Evolutionary conservation across 2,329 filamentous ascomycete genomes (phyloP).

Genomic region (Saccharata proteae): DNA sequence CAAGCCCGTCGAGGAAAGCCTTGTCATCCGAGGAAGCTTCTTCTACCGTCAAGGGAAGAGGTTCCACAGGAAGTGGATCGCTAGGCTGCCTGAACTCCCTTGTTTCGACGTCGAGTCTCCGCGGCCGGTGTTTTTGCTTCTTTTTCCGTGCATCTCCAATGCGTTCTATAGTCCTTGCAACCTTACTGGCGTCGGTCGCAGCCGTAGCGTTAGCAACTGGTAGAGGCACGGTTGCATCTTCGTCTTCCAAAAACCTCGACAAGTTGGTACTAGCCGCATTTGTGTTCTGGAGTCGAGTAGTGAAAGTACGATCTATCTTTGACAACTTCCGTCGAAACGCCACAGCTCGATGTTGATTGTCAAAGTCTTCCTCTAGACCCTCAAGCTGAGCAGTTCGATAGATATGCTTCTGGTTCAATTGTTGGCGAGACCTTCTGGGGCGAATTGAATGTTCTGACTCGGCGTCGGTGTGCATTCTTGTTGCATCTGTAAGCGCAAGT

Average conservation of each 20-base stretch:
- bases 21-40: constrained; percentile 5
- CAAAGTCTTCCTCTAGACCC: constrained; percentile 26
- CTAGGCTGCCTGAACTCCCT: constrained; percentile 34
- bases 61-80: constrained; percentile 19
- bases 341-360: constrained; percentile 20
- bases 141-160: no score
- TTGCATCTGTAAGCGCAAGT: no score
- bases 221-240: constrained; percentile 14
- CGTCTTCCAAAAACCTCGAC: constrained; percentile 21
- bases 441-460: no score
- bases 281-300: constrained; percentile 8
- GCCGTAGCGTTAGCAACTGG: not conserved
- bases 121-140: constrained; percentile 28
- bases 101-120: constrained; percentile 33
- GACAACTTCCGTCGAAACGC: constrained; percentile 25
- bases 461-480: no score
- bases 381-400: constrained; percentile 33
- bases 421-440: no score
- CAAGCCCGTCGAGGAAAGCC: constrained; percentile 29
- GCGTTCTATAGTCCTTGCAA: no score
- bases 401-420: no score
- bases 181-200: not conserved
- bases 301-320: constrained; percentile 18
- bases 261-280: constrained; percentile 18
- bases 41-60: constrained; percentile 4